phyloP scores from a whole-genome alignment of 495 filamentous ascomycete genomes.

The Bacidia gigantensis region DNA sequence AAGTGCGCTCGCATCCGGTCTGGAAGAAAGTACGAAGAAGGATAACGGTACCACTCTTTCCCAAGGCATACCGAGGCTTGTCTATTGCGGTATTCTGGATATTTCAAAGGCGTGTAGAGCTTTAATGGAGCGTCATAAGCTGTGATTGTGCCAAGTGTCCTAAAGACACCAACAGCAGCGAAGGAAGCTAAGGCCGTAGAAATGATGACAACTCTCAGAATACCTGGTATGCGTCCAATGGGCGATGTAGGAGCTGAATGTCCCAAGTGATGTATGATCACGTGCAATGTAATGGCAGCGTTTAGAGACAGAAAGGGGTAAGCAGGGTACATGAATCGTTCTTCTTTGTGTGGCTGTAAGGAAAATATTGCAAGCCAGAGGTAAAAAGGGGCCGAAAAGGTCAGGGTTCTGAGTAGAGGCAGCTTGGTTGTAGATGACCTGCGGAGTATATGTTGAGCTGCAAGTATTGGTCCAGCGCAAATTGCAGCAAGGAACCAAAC shows the following conservation, averaged over 20 bases:
- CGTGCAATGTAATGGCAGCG: constrained; percentile 74
- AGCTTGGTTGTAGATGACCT: constrained; percentile 26
- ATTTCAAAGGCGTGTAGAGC: constrained; percentile 49
- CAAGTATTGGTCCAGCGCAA: constrained; percentile 48
- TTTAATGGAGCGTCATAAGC: constrained; percentile 78
- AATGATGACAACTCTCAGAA: constrained; percentile 51
- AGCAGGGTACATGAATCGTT: constrained; percentile 95
- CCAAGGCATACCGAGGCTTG: constrained; percentile 75
- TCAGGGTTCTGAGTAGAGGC: constrained; percentile 50
- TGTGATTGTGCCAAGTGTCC: constrained; percentile 66
- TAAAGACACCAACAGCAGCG: constrained; percentile 49
- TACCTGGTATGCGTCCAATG: constrained; percentile 53
- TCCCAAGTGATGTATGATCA: constrained; percentile 57
- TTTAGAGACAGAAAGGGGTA: constrained; percentile 91
- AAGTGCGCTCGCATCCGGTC: constrained; percentile 68
- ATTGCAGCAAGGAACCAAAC: constrained; percentile 79
- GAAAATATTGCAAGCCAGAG: constrained; percentile 91
- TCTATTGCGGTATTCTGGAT: constrained; percentile 30
- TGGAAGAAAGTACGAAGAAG: constrained; percentile 83
- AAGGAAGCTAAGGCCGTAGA: constrained; percentile 40
- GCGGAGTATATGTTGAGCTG: constrained; percentile 34
- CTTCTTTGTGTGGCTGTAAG: constrained; percentile 90
- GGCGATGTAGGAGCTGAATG: constrained; percentile 49
- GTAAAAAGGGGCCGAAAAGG: constrained; percentile 75
- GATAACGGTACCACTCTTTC: constrained; percentile 98